phyloP scores from a whole-genome alignment of 306 rosid species.

The Sesbania bispinosa region DNA sequence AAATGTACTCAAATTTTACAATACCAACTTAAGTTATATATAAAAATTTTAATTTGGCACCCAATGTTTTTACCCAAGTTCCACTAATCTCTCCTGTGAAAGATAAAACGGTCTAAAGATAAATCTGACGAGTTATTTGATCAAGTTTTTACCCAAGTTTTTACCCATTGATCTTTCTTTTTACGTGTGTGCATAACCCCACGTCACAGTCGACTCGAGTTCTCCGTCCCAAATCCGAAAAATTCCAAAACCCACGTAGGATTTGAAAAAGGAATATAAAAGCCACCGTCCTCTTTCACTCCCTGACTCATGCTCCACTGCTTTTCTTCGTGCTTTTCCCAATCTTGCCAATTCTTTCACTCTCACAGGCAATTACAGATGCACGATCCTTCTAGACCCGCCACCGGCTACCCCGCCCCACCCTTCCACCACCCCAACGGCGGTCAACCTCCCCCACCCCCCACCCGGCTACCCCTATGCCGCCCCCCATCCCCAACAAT shows the following conservation, averaged over 20 bases:
- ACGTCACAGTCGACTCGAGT: too few species aligned
- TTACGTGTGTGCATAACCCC: too few species aligned
- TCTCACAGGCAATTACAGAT: neutral
- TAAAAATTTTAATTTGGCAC: too few species aligned
- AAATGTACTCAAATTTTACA: too few species aligned
- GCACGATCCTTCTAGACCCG: slow-evolving; percentile 63
- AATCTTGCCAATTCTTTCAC: neutral
- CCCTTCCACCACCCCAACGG: slow-evolving; percentile 19
- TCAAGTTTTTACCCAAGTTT: too few species aligned
- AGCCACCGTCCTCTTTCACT: neutral
- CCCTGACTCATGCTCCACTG: neutral
- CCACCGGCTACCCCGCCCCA: slow-evolving; percentile 75
- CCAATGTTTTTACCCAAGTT: too few species aligned
- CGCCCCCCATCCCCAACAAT: slow-evolving; percentile 31
- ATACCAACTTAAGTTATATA: too few species aligned
- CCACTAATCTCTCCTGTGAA: too few species aligned
- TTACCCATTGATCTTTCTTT: too few species aligned
- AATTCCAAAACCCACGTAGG: neutral
- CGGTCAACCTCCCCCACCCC: slow-evolving; percentile 24
- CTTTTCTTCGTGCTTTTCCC: neutral
- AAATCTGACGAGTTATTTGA: too few species aligned
- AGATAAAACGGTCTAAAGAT: too few species aligned
- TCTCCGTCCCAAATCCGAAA: neutral
- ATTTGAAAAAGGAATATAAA: neutral
- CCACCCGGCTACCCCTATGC: slow-evolving; percentile 50